Base-by-base conservation (phyloP, 805 yeast species). In the Candida pseudofarinosa region DNA sequence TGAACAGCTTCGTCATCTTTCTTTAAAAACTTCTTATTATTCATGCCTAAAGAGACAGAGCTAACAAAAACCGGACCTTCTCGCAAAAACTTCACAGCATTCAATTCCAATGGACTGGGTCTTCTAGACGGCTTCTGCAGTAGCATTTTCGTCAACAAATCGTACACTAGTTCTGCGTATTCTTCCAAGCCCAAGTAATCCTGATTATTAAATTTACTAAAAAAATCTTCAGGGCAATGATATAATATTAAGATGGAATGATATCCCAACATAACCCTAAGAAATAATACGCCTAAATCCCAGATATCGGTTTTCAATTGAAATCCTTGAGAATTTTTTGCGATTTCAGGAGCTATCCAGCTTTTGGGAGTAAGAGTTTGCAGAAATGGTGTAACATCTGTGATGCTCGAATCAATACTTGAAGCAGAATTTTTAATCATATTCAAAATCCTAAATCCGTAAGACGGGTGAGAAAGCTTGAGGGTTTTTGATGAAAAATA, bases 251-350 rank as follows among this genome's bases (percentile, higher is more conserved):
- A 68, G 3, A 87, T 70, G 58, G 83, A 67, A 48, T 85, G 80
- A 14, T 81, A 72, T 32, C 61, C 62, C 8, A 67, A 43, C 72
- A 70, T 68, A 3, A 70, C 53, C 19, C 67, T 51, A 44, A 63
- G 44, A 50, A 91, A 83, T 4, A 85, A 60, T 0, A 87, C 87
- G 5, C 97, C 99, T 33, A 89, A 64, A 55, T 86, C 86, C 98
- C 98, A 93, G 7, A 93, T 84, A 66, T 93, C 99, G 0, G 97
- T 82, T 59, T 88, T 86, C 31, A 89, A 69, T 44, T 83, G 83
- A 12, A 85, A 83, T 43, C 73, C 30, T 62, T 54, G 39, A 58
- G 64, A 13, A 55, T 58, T 31, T 53, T 55, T 56, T 13, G 59
- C 45, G 5, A 82, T 49, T 58, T 90, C 97, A 0, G 98, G 97